Evolutionary conservation across 1,284 basidiomycete genomes (phyloP).

Genomic region (Thecaphora thlaspeos): DNA sequence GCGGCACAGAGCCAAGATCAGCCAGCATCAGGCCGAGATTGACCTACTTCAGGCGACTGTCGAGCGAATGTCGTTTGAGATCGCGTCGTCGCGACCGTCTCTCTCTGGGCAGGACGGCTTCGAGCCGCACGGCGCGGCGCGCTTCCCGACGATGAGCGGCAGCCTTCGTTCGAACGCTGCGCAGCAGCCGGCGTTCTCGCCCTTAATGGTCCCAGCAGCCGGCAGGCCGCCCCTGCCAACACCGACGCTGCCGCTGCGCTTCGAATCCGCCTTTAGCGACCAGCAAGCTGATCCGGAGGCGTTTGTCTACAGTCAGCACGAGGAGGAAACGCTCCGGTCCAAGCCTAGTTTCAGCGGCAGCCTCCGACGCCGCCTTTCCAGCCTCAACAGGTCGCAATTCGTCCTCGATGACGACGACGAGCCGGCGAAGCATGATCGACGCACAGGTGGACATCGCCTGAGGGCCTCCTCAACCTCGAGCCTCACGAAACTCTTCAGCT

Average conservation of each 20-base stretch:
- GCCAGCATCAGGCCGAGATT: constrained; percentile 24
- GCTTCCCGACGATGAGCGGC: background rate
- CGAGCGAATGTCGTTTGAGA: constrained; percentile 21
- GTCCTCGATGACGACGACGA: constrained; percentile 1
- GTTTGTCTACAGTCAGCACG: background rate
- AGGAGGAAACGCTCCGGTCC: too few species aligned
- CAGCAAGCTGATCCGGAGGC: background rate
- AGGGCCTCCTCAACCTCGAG: constrained; percentile 19
- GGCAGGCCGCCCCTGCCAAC: background rate
- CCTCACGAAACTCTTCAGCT: constrained; percentile 28
- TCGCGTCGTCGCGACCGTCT: constrained; percentile 16
- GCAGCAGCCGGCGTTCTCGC: too few species aligned
- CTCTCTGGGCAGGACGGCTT: constrained; percentile 9
- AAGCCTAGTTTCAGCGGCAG: constrained; percentile 2
- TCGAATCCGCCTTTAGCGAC: background rate
- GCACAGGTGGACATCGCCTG: constrained; percentile 5
- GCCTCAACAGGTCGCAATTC: constrained; percentile 6
- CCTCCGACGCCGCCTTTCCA: constrained; percentile 12
- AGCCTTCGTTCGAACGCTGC: too few species aligned
- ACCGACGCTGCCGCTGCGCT: background rate
- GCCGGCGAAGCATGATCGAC: background rate
- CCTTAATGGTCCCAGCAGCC: too few species aligned
- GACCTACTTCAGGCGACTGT: constrained; percentile 22
- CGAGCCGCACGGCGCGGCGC: background rate
- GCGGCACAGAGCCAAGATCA: constrained; percentile 19